Conservation (phyloP, 495 filamentous ascomycete species). For the Talaromyces wortmannii region DNA sequence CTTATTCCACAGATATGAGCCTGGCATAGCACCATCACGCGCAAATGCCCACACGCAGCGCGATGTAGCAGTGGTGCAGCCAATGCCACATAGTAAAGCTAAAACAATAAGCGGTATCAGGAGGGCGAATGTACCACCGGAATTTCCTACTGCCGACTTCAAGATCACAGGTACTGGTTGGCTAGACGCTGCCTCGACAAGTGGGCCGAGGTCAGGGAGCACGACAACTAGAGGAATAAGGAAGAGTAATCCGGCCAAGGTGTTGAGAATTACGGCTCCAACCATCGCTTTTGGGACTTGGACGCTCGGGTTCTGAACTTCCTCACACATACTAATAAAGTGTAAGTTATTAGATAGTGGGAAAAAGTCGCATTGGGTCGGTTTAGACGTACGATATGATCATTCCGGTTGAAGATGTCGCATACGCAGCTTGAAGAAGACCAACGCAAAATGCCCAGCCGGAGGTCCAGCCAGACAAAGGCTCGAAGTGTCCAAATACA, state of each 20-base stretch:
- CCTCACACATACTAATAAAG: not conserved
- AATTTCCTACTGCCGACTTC: not conserved
- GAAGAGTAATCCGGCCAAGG: not conserved
- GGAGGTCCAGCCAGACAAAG: not conserved
- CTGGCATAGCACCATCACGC: slow-evolving; percentile 25
- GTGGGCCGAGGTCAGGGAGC: not conserved
- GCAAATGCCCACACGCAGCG: slow-evolving; percentile 29
- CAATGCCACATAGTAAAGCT: not conserved
- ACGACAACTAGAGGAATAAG: not conserved
- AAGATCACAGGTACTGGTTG: not conserved
- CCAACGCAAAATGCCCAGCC: not conserved
- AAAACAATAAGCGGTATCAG: not conserved
- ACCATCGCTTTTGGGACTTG: not conserved
- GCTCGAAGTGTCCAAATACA: not conserved
- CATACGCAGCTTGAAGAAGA: not conserved
- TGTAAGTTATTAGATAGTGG: not conserved
- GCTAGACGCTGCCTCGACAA: not conserved
- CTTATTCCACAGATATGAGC: not conserved
- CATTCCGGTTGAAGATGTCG: not conserved
- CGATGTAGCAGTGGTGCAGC: slow-evolving; percentile 15
- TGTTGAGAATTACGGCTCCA: not conserved
- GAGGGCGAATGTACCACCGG: not conserved
- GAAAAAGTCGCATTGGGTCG: not conserved
- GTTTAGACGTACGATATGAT: not conserved
- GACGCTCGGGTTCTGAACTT: not conserved